Evolutionary conservation across 805 yeast species (phyloP), one percentile per base, ranked within the genome.

Genomic region (Peterozyma toletana): DNA sequence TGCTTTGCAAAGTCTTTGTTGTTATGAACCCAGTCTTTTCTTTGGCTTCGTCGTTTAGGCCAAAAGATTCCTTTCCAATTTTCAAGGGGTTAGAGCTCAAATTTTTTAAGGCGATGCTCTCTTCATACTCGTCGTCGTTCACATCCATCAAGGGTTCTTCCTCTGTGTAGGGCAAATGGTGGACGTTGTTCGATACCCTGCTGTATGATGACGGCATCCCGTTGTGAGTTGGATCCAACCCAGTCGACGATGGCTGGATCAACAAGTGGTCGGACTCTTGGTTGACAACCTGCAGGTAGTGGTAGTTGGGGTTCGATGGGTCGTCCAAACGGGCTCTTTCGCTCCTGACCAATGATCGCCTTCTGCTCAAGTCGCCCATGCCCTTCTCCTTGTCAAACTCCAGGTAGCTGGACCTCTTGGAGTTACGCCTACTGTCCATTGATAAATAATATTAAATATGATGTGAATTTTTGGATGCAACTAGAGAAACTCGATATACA

Each of bases 301-400:
- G 88, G 62, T 71, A 85, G 45, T 82, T 78, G 2, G 91, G 93
- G 58, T 86, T 85, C 42, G 72, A 73, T n/a, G 76, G 78, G 53
- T 78, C 71, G 35, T 45, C 47, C 17, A 39, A 35, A 15, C 41
- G 37, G 35, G 84, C 80, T 52, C 98, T 77, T 56, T 91, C 98
- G 3, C 95, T 95, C 48, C 87, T 75, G 30, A 91, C 84, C 48
- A 91, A 67, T 0, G 96, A 85, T 52, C 78, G 71, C 58, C 83
- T 86, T 45, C 83, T 56, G 37, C 63, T 57, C 15, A 73, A 38
- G 9, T 50, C 52, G 35, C 64, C 65, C 3, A 21, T 5, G 15
- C 34, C 34, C 15, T 11, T 31, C 9, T 31, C 34, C 15, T 11
- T 14, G 15, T 31, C 34, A 31, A 31, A 31, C 9, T 31, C 34